These are phyloP conservation scores for Lachnellula occidentalis DNA, from an alignment of 2,329 filamentous ascomycete genomes.

Conservation along the genomic window DNA sequence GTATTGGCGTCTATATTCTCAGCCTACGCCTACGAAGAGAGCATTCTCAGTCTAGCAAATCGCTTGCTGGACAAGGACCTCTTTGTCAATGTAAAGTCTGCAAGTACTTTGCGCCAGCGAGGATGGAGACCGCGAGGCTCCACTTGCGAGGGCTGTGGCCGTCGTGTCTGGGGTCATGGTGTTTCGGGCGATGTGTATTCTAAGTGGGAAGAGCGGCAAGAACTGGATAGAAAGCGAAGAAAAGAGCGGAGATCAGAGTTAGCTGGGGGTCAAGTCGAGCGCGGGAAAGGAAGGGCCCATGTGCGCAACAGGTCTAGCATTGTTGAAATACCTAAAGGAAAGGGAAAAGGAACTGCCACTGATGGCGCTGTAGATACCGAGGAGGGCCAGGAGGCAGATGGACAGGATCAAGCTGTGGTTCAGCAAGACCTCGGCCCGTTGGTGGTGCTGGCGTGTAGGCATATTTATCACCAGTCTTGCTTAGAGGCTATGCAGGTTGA, in stretches of 20 bases:
- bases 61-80: slow-evolving; percentile 82
- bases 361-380: slow-evolving; percentile 32
- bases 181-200: slow-evolving; percentile 72
- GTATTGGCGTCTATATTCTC: slow-evolving; percentile 89
- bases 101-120: slow-evolving; percentile 67
- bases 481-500: slow-evolving; percentile 59
- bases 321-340: slow-evolving; percentile 13
- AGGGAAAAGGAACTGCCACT: slow-evolving; percentile 16
- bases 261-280: slow-evolving; percentile 30
- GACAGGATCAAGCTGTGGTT: slow-evolving; percentile 31
- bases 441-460: slow-evolving; percentile 64
- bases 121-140: slow-evolving; percentile 88
- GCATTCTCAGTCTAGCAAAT: slow-evolving; percentile 79
- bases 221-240: slow-evolving; percentile 39
- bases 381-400: slow-evolving; percentile 30
- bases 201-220: slow-evolving; percentile 66
- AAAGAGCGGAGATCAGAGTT: slow-evolving; percentile 30
- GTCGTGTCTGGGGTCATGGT: slow-evolving; percentile 82
- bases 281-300: slow-evolving; percentile 38
- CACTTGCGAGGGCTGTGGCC: slow-evolving; percentile 80
- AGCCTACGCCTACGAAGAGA: slow-evolving; percentile 92
- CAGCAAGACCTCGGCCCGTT: slow-evolving; percentile 57
- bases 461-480: slow-evolving; percentile 65
- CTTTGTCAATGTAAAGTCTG: slow-evolving; percentile 74
- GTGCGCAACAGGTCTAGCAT: slow-evolving; percentile 22